Conservation (phyloP, 208 protist genomes). For the Crithidia sp. region DNA sequence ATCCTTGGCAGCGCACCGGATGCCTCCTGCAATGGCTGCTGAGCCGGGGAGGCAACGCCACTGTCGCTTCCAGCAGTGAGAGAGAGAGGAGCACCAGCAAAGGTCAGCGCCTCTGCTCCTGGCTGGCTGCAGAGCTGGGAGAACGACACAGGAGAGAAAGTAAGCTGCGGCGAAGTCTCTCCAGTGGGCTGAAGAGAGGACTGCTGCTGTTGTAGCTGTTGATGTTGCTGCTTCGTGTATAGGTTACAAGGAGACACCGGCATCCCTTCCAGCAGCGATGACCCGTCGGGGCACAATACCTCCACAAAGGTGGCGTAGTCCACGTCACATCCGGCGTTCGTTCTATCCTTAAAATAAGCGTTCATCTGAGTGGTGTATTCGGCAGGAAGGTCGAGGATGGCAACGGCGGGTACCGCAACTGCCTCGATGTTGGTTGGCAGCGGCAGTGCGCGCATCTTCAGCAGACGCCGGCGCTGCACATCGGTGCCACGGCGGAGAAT, state of each 20-base stretch:
- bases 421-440: conserved; percentile 7
- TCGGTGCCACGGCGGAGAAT: conserved; percentile 16
- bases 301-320: conserved; percentile 26
- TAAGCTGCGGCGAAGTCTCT: too few species aligned
- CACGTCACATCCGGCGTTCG: background rate
- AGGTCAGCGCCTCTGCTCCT: background rate
- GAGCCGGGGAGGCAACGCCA: too few species aligned
- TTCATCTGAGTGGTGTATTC: background rate
- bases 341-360: background rate
- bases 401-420: conserved; percentile 13
- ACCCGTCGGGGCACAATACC: conserved; percentile 21
- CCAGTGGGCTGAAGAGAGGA: too few species aligned
- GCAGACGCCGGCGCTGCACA: conserved; percentile 8
- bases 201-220: background rate
- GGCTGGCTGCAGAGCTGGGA: too few species aligned
- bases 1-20: background rate
- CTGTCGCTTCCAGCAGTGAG: background rate
- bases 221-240: background rate
- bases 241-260: background rate
- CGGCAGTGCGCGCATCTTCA: conserved; percentile 8
- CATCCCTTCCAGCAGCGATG: conserved; percentile 20
- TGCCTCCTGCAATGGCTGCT: too few species aligned
- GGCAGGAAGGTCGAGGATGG: conserved; percentile 17
- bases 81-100: conserved; percentile 1
- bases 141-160: too few species aligned